Evolutionary conservation across 2,329 filamentous ascomycete genomes (phyloP).

Genomic region (Cladosporium sp.): DNA sequence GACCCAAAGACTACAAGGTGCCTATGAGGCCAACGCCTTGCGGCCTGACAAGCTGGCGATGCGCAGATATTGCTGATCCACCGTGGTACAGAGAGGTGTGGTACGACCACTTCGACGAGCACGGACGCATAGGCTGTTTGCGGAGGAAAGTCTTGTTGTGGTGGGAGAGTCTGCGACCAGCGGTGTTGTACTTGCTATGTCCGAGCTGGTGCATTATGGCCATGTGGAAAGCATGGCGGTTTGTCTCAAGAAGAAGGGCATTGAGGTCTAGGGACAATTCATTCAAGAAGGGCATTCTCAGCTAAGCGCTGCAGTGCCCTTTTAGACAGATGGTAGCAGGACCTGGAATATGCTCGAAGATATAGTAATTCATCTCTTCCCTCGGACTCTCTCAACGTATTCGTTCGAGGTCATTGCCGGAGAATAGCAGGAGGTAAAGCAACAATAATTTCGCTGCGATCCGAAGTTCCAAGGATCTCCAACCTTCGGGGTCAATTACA

Average conservation of each 20-base stretch:
- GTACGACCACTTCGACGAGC: not conserved
- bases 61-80: not conserved
- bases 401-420: no score
- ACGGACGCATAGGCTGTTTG: not conserved
- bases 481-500: no score
- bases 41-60: conserved; percentile 1
- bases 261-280: not conserved
- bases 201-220: not conserved
- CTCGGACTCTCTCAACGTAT: no score
- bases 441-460: no score
- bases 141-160: not conserved
- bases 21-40: not conserved
- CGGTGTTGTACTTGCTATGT: not conserved
- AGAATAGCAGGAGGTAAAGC: no score
- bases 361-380: no score
- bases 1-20: not conserved
- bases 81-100: not conserved
- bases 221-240: not conserved
- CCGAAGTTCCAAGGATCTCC: no score
- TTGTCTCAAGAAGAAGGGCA: not conserved
- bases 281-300: not conserved
- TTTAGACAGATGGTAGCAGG: no score
- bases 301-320: not conserved
- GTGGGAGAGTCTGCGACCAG: not conserved
- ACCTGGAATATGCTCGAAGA: no score